These are phyloP conservation scores for Linum trigynum DNA, from an alignment of 345 rosid genomes.

Conservation along the genomic window DNA sequence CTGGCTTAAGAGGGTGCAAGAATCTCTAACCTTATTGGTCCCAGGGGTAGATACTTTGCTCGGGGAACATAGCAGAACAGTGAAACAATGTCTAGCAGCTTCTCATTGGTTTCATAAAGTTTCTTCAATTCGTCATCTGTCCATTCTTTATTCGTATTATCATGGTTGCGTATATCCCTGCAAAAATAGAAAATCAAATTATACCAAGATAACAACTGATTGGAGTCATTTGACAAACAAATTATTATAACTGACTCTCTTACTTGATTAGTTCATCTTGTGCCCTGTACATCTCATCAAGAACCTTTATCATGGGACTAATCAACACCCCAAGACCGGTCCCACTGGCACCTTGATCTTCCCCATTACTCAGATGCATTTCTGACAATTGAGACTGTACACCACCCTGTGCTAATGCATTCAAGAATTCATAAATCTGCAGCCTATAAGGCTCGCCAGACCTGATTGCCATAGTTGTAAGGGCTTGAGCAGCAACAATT, in stretches of 20 bases:
- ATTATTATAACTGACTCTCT: slow-evolving; percentile 17
- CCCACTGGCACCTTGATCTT: slow-evolving; percentile 99
- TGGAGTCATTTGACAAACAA: neutral
- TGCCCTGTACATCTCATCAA: slow-evolving; percentile 90
- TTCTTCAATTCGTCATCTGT: slow-evolving; percentile 90
- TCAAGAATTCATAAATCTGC: slow-evolving; percentile 91
- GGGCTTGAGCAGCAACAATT: slow-evolving; percentile 94
- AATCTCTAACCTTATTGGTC: slow-evolving; percentile 71
- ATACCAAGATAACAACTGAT: slow-evolving; percentile 3
- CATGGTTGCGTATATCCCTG: slow-evolving; percentile 94
- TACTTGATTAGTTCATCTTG: slow-evolving; percentile 98
- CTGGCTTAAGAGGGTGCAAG: neutral
- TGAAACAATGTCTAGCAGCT: slow-evolving; percentile 86
- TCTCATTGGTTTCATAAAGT: slow-evolving; percentile 90
- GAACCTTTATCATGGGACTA: slow-evolving; percentile 88
- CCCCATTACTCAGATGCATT: slow-evolving; percentile 94
- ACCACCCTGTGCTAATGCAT: slow-evolving; percentile 95
- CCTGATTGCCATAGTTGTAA: slow-evolving; percentile 92
- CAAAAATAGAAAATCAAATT: slow-evolving; percentile 12
- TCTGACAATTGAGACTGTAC: slow-evolving; percentile 97
- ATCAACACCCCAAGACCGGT: slow-evolving; percentile 92
- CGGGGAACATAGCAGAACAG: slow-evolving; percentile 91
- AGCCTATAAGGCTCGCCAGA: slow-evolving; percentile 99
- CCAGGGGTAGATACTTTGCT: slow-evolving; percentile 89
- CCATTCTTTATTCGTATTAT: slow-evolving; percentile 96